Base-by-base conservation (phyloP, 345 rosid species). In the Eucalyptus cladocalyx region DNA sequence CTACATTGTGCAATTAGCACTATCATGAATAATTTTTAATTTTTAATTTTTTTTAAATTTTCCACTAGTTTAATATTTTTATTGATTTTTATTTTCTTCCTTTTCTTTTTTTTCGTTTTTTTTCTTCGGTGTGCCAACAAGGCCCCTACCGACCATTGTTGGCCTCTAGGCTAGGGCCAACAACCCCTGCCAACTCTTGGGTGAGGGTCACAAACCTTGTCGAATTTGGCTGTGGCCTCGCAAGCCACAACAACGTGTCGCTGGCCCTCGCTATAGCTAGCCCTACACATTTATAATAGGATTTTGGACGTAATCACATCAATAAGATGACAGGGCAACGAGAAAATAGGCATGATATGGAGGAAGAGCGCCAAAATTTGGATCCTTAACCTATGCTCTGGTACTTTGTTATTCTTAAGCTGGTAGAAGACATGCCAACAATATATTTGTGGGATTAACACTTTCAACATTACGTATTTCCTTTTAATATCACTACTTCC, bases 161-260 rank as follows among this genome's bases (percentile, higher is more conserved):
- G 13, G 62, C 62, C 30, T 11, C 6, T 56, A 26, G 62, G 62
- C 30, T 11, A 24, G 30, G 13, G 62, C 28, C 60, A 19, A 21
- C 30, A 56, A 23, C 7, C 62, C 62, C 6, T 26, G 3, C 62
- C 62, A 56, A 24, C 62, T 10, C 62, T 1, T 56, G 30, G 30
- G 62, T 56, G 62, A 23, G 62, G 62, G 62, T 53, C 1, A 21
- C 5, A 53, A 0, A 53, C 26, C 26, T 21, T 11, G 11, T 53
- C 11, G 11, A 53, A 53, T 53, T 53, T 53, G 26, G 58, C 5
- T 21, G 0, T 3, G 58, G 58, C 11, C 26, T 21, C 11, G 0
- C 4, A 0, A 0, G 11, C 58, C 11, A 53, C 26, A 8, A 2
- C 5, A 4, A 21, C 5, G 0, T 53, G 58, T 21, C 11, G 2